These are phyloP conservation scores for Fusarium gaditjirri DNA, from an alignment of 2,329 filamentous ascomycete species.

Conservation along the genomic window DNA sequence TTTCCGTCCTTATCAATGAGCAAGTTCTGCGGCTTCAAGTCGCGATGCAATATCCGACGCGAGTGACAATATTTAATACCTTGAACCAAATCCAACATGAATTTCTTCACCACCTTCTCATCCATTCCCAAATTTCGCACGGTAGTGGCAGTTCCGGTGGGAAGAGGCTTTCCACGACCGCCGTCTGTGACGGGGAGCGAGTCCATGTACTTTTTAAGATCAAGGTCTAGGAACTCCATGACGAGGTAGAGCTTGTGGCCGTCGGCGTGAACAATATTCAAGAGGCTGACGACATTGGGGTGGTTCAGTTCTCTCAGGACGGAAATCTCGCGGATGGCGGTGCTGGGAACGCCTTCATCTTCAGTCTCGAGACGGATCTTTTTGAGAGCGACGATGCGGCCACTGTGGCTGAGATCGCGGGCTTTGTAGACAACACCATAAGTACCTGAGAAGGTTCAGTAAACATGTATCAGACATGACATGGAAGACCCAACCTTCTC, in stretches of 20 bases:
- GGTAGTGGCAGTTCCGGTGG: slow-evolving; percentile 72
- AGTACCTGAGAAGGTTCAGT: slow-evolving; percentile 69
- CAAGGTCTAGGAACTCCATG: slow-evolving; percentile 89
- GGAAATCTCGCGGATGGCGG: slow-evolving; percentile 93
- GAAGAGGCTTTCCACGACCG: slow-evolving; percentile 84
- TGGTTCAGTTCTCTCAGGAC: slow-evolving; percentile 95
- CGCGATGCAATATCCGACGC: slow-evolving; percentile 86
- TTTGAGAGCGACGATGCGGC: slow-evolving; percentile 91
- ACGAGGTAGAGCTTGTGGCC: slow-evolving; percentile 96
- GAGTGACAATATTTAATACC: slow-evolving; percentile 90
- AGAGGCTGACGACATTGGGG: slow-evolving; percentile 84
- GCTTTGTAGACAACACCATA: slow-evolving; percentile 98
- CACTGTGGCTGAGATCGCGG: slow-evolving; percentile 81
- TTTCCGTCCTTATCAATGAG: slow-evolving; percentile 88
- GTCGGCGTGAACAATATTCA: slow-evolving; percentile 95
- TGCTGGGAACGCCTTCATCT: slow-evolving; percentile 92
- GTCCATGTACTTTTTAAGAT: slow-evolving; percentile 98
- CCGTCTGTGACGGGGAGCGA: slow-evolving; percentile 84
- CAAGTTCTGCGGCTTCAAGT: slow-evolving; percentile 91
- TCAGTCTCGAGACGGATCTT: slow-evolving; percentile 96
- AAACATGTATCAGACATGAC: not conserved
- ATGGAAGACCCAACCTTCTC: slow-evolving; percentile 72
- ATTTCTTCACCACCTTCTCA: slow-evolving; percentile 86
- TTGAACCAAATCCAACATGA: slow-evolving; percentile 88
- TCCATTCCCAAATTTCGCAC: slow-evolving; percentile 74